These are phyloP conservation scores for Dentipellis fragilis DNA, from an alignment of 768 basidiomycete species.

Conservation along the genomic window DNA sequence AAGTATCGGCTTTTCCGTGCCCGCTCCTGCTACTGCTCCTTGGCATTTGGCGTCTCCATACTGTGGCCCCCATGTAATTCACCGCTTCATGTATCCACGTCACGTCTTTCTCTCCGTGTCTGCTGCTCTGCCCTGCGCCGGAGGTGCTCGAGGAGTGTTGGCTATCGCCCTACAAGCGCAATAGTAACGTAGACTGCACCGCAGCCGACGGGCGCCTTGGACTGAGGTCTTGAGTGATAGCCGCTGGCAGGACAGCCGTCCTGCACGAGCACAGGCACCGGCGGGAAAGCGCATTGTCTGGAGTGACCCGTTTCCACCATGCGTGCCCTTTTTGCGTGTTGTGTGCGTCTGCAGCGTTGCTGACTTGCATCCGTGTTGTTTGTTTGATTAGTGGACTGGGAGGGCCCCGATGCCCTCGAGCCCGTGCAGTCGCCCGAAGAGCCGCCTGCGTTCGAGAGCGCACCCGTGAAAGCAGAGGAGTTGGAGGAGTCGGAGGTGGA, in stretches of 20 bases:
- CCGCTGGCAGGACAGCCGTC: neutral
- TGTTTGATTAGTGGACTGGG: conserved; percentile 54
- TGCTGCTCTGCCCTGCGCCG: conserved; percentile 1
- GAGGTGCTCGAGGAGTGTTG: neutral
- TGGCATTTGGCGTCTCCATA: conserved; percentile 1
- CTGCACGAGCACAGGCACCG: neutral
- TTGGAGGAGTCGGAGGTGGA: conserved; percentile 33
- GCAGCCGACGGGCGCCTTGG: neutral
- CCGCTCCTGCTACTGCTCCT: neutral
- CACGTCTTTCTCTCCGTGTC: conserved; percentile 8
- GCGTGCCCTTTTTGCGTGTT: neutral
- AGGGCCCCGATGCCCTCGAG: conserved; percentile 47
- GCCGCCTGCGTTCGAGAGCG: neutral
- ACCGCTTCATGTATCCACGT: conserved; percentile 11
- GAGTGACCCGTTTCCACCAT: neutral
- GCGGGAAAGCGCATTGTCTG: neutral
- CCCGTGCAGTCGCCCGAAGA: conserved; percentile 14
- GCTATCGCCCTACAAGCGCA: conserved; percentile 5
- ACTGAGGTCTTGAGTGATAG: neutral
- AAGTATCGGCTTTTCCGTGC: conserved; percentile 38
- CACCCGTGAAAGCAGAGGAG: conserved; percentile 14
- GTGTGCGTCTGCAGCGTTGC: neutral
- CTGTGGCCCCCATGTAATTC: conserved; percentile 12
- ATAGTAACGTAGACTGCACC: conserved; percentile 3
- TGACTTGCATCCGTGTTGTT: neutral